These are phyloP conservation scores for Adenanthera pavonina DNA, from an alignment of 306 rosid genomes.

Conservation along the genomic window DNA sequence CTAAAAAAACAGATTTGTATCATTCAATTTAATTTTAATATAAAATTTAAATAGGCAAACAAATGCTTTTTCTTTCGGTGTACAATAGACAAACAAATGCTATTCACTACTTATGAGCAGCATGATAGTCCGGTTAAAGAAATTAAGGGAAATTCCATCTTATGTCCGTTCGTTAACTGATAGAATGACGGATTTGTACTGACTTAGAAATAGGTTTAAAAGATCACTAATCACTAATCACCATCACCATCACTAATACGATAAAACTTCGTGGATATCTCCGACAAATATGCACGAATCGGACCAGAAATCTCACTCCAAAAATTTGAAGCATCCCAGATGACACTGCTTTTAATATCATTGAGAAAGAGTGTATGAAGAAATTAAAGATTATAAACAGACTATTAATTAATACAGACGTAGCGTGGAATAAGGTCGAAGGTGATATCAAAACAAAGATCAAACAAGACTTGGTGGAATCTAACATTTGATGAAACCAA, in stretches of 20 bases:
- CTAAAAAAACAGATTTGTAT: not conserved
- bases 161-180: not conserved
- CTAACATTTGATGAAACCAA: constrained; percentile 37
- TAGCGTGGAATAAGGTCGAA: constrained; percentile 36
- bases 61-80: not conserved
- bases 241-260: not conserved
- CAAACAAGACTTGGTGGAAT: constrained; percentile 42
- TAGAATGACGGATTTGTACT: not conserved
- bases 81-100: not conserved
- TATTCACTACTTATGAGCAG: not conserved
- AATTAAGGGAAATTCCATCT: too few relatives aligned
- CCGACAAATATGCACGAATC: not conserved
- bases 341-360: not conserved
- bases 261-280: not conserved
- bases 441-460: constrained; percentile 42
- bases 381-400: not conserved
- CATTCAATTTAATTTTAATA: not conserved
- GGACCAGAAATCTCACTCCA: not conserved
- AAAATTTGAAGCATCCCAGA: not conserved
- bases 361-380: not conserved
- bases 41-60: not conserved
- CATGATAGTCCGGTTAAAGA: too few relatives aligned
- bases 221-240: too few relatives aligned
- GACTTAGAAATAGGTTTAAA: too few relatives aligned
- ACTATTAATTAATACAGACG: constrained; percentile 45